Conservation (phyloP, 1,139 yeast species). For the Yamadazyma jaroonii region DNA sequence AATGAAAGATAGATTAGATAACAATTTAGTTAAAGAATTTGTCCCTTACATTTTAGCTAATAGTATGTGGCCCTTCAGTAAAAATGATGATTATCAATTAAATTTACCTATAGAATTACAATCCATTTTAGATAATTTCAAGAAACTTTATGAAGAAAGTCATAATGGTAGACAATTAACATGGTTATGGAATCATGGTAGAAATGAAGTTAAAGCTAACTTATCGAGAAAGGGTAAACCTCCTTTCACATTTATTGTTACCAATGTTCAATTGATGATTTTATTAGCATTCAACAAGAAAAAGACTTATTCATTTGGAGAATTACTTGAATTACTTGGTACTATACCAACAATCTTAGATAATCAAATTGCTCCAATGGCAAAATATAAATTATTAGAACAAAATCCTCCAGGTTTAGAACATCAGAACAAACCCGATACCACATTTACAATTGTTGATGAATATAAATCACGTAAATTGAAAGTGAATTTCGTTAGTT, state of each 20-base stretch:
- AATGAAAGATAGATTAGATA: slow-evolving; percentile 53
- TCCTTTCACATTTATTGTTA: slow-evolving; percentile 77
- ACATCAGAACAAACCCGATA: slow-evolving; percentile 45
- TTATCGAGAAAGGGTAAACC: slow-evolving; percentile 80
- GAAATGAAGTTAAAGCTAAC: slow-evolving; percentile 91
- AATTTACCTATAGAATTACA: slow-evolving; percentile 53
- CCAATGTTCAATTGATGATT: slow-evolving; percentile 84
- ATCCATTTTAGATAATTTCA: slow-evolving; percentile 64
- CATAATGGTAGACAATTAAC: slow-evolving; percentile 87
- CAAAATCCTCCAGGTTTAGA: slow-evolving; percentile 61
- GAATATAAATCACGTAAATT: slow-evolving; percentile 86
- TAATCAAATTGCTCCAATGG: slow-evolving; percentile 73
- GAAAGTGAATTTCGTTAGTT: slow-evolving; percentile 80
- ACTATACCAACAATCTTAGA: slow-evolving; percentile 65
- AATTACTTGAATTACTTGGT: slow-evolving; percentile 67
- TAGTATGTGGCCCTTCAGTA: slow-evolving; percentile 82
- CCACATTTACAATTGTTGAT: slow-evolving; percentile 66
- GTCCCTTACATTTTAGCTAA: slow-evolving; percentile 80
- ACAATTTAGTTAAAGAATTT: slow-evolving; percentile 54
- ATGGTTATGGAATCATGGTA: slow-evolving; percentile 96
- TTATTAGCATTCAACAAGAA: slow-evolving; percentile 73
- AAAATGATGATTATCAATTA: slow-evolving; percentile 41
- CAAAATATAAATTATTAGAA: slow-evolving; percentile 71
- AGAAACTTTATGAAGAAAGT: slow-evolving; percentile 64
- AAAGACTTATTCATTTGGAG: slow-evolving; percentile 56